Evolutionary conservation across 1,284 basidiomycete genomes (phyloP), one percentile per base, ranked within the genome.

Genomic region (Rhodotorula sp.): DNA sequence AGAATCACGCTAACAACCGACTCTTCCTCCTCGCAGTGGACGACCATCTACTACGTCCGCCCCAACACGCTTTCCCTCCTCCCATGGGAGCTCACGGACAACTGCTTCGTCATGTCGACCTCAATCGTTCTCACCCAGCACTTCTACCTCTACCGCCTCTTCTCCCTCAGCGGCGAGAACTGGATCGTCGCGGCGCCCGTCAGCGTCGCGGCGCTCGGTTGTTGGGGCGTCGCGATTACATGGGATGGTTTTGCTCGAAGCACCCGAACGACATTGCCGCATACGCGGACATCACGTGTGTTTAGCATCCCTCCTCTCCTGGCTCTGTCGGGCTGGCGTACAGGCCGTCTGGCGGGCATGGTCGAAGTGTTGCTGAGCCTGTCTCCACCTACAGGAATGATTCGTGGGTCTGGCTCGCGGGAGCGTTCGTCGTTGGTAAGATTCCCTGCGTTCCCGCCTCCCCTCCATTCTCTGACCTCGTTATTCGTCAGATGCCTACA

Each of bases 111-210:
- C n/a, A 40, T 57, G n/a, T n/a, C n/a, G 20, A 2, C 54, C 11
- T 54, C 11, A 0, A 6, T 22, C 16, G 5, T 22, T 16, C 37
- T 44, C 9, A 37, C 44, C 34, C 40, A 57, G 7, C 11, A 10
- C 37, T 57, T 57, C 37, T 57, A 57, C 55, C 34, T 57, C 37
- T 24, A 15, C 55, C 55, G 55, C 2, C 55, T 57, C n/a, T 57
- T 44, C 37, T 40, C 24, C 37, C 34, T 57, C 13, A 57, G 55
- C 37, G 24, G 55, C 13, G n/a, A 40, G 24, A 57, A 57, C 34
- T 57, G 34, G 30, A 5, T 52, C 31, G 16, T 40, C 7, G 26
- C 37, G 9, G 7, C 24, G 11, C 55, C 55, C 2, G 18, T 57
- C n/a, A 40, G 24, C 24, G 13, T 37, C 13, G 34, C 31, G 7